Evolutionary conservation across 805 yeast species (phyloP).

Genomic region (Debaryomyces prosopidis): DNA sequence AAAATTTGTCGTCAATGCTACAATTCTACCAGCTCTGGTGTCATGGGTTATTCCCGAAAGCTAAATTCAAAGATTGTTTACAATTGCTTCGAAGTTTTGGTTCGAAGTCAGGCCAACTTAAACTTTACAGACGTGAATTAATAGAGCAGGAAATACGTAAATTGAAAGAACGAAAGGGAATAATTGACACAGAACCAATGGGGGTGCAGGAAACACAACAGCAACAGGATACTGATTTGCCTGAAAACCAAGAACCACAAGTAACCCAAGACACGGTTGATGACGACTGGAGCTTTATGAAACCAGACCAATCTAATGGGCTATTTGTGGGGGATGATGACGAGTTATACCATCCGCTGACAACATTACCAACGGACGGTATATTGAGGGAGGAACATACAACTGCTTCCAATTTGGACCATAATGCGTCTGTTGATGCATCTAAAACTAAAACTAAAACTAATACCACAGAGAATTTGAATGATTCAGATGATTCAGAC

Average conservation of each 20-base stretch:
- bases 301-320: slow-evolving; percentile 15
- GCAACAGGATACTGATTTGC: background rate
- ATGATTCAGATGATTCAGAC: slow-evolving; percentile 8
- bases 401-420: background rate
- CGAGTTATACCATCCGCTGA: slow-evolving; percentile 10
- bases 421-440: background rate
- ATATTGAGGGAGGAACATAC: background rate
- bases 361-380: background rate
- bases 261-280: slow-evolving; percentile 14
- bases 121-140: slow-evolving; percentile 28
- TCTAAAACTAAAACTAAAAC: background rate
- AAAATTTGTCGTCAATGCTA: slow-evolving; percentile 34
- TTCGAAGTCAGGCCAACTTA: slow-evolving; percentile 36
- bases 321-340: slow-evolving; percentile 32
- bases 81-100: slow-evolving; percentile 54
- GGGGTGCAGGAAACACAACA: background rate
- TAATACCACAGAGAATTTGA: background rate
- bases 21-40: slow-evolving; percentile 49
- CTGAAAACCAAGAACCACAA: background rate
- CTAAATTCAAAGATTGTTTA: slow-evolving; percentile 71
- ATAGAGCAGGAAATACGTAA: slow-evolving; percentile 29
- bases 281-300: slow-evolving; percentile 35
- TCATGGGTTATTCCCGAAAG: slow-evolving; percentile 69
- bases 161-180: slow-evolving; percentile 26
- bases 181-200: slow-evolving; percentile 11